Base-by-base conservation (phyloP, 345 rosid genomes). In the Populus deltoides region DNA sequence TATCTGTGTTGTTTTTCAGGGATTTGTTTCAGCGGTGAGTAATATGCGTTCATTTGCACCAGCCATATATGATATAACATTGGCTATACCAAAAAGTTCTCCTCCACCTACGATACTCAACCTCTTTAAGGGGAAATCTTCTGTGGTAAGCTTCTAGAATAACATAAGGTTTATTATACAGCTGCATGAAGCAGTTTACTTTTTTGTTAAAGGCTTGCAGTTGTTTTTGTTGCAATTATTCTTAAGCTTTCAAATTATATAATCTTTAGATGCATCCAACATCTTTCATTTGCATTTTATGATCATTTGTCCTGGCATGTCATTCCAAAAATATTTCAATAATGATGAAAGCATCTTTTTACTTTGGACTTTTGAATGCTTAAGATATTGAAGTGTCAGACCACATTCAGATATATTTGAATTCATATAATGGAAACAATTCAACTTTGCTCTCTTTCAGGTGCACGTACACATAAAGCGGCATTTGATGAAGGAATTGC, bases 1-100 rank as follows among this genome's bases (percentile, higher is more conserved):
- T 59, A 59, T 57, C 29, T 59, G 65, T 74, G 27, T 33, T 72
- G 20, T 27, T 35, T 71, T 86, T 68, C 90, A 97, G 99, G 99
- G 98, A 65, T 97, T 97, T 90, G 98, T 97, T 78, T 82, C 99
- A 81, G 96, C 98, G 25, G 97, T 97, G 70, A 91, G 90, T 81
- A 89, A 97, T 63, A 91, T 94, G 99, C 93, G 98, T 70, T 85
- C 94, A 16, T 97, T 97, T 83, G 96, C 92, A 66, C 99, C 98
- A 66, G 98, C 98, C 79, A 89, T 97, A 72, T 97, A 97, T 83
- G 98, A 97, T 85, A 80, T 87, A 55, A 94, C 99, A 43, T 91
- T 94, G 76, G 90, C 96, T 65, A 91, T 97, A 73, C 97, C 99
- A 7, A 92, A 88, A 87, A 81, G 81, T 70, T 90, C 97, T 62